Evolutionary conservation across 495 filamentous ascomycete species (phyloP).

Genomic region (Zalerion maritima): DNA sequence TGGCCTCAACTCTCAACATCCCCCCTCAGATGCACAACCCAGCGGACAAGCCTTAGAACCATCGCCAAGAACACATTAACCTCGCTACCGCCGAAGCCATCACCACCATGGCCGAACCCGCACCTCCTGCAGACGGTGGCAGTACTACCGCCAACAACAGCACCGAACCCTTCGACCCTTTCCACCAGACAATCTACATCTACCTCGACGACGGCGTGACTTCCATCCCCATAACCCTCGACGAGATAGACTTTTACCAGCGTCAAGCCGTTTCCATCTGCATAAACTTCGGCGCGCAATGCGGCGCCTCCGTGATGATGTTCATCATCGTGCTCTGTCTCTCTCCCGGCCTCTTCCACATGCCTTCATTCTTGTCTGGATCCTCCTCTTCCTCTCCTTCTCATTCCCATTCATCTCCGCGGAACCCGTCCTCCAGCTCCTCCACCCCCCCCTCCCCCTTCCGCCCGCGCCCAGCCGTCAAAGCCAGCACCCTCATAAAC

Average conservation of each 20-base stretch:
- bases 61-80: no score
- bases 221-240: slow-evolving; percentile 35
- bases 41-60: no score
- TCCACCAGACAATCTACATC: slow-evolving; percentile 43
- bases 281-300: slow-evolving; percentile 59
- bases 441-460: slow-evolving; percentile 17
- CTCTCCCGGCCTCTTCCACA: slow-evolving; percentile 46
- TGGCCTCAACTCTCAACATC: no score
- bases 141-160: no score
- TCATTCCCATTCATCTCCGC: no score
- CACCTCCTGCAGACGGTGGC: no score
- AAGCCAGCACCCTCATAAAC: slow-evolving; percentile 13
- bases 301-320: slow-evolving; percentile 58
- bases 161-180: slow-evolving; percentile 34
- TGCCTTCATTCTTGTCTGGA: slow-evolving; percentile 34
- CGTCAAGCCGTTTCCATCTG: slow-evolving; percentile 25
- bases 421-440: no score
- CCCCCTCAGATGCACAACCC: no score
- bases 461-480: no score
- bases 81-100: no score
- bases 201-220: slow-evolving; percentile 31
- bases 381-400: no score
- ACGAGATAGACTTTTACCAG: slow-evolving; percentile 33
- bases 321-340: slow-evolving; percentile 49
- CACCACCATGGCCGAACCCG: no score